phyloP scores from a whole-genome alignment of 1,284 basidiomycete genomes.

The Apiotrichum veenhuisii region DNA sequence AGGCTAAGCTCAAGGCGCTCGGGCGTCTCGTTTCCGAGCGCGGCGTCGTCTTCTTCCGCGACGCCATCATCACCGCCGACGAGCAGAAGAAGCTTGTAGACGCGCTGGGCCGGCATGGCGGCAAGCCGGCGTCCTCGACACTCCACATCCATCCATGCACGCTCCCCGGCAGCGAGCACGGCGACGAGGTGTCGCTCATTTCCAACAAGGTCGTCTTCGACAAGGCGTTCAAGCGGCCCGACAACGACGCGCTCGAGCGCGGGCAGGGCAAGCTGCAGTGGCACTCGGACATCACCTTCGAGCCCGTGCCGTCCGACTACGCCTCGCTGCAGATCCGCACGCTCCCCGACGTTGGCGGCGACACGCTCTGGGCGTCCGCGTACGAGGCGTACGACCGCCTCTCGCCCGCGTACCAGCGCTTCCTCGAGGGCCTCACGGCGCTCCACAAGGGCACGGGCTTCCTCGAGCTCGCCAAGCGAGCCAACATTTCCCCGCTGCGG shows the following conservation, averaged over 20 bases:
- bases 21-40: slow-evolving; percentile 57
- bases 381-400: slow-evolving; percentile 65
- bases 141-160: slow-evolving; percentile 65
- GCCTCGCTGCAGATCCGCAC: slow-evolving; percentile 60
- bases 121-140: slow-evolving; percentile 56
- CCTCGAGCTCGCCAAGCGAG: slow-evolving; percentile 39
- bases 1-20: slow-evolving; percentile 29
- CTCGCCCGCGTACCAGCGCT: slow-evolving; percentile 56
- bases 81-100: slow-evolving; percentile 53
- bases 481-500: slow-evolving; percentile 6
- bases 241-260: slow-evolving; percentile 3
- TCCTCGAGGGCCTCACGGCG: slow-evolving; percentile 60
- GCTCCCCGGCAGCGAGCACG: slow-evolving; percentile 47
- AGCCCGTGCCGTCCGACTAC: slow-evolving; percentile 62
- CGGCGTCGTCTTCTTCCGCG: slow-evolving; percentile 66
- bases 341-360: slow-evolving; percentile 53
- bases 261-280: background rate
- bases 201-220: slow-evolving; percentile 40
- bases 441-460: slow-evolving; percentile 58
- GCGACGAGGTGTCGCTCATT: slow-evolving; percentile 56
- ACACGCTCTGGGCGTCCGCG: slow-evolving; percentile 53
- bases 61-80: slow-evolving; percentile 54
- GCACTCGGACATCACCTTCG: slow-evolving; percentile 63
- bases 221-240: slow-evolving; percentile 7
- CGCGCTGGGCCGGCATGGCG: slow-evolving; percentile 56